Percentiles rank a stretch among this genome's conserved stretches.
Conservation (phyloP, 2,329 filamentous ascomycete genomes). For the Onygenales sp. region DNA sequence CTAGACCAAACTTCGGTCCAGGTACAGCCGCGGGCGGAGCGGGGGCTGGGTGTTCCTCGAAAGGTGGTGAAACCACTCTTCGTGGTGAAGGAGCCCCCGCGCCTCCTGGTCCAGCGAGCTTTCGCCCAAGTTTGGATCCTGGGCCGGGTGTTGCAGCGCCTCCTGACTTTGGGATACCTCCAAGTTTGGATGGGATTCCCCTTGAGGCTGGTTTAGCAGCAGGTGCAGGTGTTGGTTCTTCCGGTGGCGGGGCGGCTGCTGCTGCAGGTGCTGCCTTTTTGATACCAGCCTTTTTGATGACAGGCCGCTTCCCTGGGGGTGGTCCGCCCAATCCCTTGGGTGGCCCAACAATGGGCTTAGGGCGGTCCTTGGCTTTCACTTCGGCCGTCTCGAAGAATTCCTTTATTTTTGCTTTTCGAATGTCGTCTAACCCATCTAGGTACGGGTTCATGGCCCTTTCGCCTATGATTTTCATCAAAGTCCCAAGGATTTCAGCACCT, state of each 20-base stretch:
- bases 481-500: constrained; percentile 85
- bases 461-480: constrained; percentile 96
- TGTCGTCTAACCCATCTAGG: constrained; percentile 87
- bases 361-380: constrained; percentile 85
- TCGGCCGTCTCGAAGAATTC: constrained; percentile 77
- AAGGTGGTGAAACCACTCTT: constrained; percentile 35
- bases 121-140: constrained; percentile 35
- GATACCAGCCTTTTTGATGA: constrained; percentile 43
- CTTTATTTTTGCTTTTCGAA: constrained; percentile 90
- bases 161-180: constrained; percentile 31
- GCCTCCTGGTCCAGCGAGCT: constrained; percentile 32
- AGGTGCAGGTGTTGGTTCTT: constrained; percentile 36
- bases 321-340: constrained; percentile 43
- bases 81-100: constrained; percentile 27
- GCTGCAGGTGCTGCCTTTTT: constrained; percentile 43
- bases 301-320: constrained; percentile 35
- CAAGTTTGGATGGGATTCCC: constrained; percentile 37
- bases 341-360: constrained; percentile 60
- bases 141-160: constrained; percentile 32
- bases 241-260: constrained; percentile 40
- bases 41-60: constrained; percentile 34
- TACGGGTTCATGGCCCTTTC: constrained; percentile 92
- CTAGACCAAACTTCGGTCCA: constrained; percentile 55
- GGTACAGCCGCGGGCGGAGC: constrained; percentile 31
- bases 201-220: constrained; percentile 38